A percentile compares a stretch with the other conserved stretches of the same genome.
phyloP scores from a whole-genome alignment of 306 rosid species.

The Inga leiocalycina region DNA sequence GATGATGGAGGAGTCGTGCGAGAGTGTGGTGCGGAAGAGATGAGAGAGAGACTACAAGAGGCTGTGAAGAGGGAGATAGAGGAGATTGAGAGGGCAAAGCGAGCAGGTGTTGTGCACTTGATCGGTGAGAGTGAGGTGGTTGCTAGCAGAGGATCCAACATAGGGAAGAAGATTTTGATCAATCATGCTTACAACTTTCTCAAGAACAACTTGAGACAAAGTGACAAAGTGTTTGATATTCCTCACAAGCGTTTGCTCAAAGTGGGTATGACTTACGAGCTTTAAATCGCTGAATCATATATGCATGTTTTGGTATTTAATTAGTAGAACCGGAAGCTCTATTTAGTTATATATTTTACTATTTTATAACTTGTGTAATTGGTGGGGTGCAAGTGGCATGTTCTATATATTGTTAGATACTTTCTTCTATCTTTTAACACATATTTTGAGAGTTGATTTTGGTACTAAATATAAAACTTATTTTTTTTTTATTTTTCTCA shows the following conservation, averaged over 20 bases:
- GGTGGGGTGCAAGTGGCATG: neutral
- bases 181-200: slow-evolving; percentile 64
- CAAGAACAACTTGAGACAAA: slow-evolving; percentile 63
- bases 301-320: too few species aligned
- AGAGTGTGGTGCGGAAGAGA: neutral
- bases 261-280: slow-evolving; percentile 81
- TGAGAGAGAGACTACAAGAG: neutral
- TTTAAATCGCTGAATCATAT: slow-evolving; percentile 26
- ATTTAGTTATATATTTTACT: neutral
- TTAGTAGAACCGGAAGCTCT: too few species aligned
- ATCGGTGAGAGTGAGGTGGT: slow-evolving; percentile 70
- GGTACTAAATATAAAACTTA: too few species aligned
- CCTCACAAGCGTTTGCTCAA: slow-evolving; percentile 75
- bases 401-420: neutral
- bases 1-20: neutral
- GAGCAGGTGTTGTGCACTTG: slow-evolving; percentile 68
- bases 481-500: too few species aligned
- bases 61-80: slow-evolving; percentile 40
- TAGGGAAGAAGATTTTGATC: slow-evolving; percentile 53
- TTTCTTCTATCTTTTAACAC: too few species aligned
- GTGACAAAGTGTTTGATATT: slow-evolving; percentile 59
- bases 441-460: too few species aligned
- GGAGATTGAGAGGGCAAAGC: slow-evolving; percentile 48
- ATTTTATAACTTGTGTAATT: neutral
- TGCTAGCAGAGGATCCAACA: slow-evolving; percentile 49